Evolutionary conservation across 148 eudicot species (phyloP), one percentile per base, ranked within the genome.

Genomic region (Rhododendron henanense): DNA sequence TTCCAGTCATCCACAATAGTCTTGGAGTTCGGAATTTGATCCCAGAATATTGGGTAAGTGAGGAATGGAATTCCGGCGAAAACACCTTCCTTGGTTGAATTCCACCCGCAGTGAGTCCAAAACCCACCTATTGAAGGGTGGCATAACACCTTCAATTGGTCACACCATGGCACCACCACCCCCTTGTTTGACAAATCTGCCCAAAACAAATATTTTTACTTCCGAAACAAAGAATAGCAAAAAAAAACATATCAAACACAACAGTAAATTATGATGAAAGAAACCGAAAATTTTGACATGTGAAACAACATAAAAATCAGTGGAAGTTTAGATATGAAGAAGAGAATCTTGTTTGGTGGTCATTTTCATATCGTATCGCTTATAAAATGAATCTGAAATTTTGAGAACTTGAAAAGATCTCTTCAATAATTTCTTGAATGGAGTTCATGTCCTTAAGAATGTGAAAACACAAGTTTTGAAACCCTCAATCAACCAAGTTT

Each of bases 71-170:
- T 82, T 4, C 96, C 93, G 2, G 90, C 89, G 51, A 85, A 91
- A 3, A 86, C 85, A 47, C 89, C 89, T 86, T 94, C 95, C 55
- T 59, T 89, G 9, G 92, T 91, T 0, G 95, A 94, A 85, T 90
- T 94, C 97, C 94, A 94, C 2, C 94, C 95, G 55, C 92, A 92
- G 41, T 91, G 96, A 4, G 95, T 86, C 95, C 90, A 93, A 82
- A 94, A 94, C n/a, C 92, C 94, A 0, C 95, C 93, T 1, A 90
- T 77, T 3, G 92, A 84, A 53, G 88, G 88, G 81, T 94, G 95
- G 33, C 90, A 86, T 65, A 93, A 82, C 48, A 94, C 92, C 84
- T 75, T 86, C 78, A 88, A 51, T 6, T 89, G 93, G 65, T 93
- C 92, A 50, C 95, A 92, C 97, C 97, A 93, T 3, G 93, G 85